These are phyloP conservation scores for Larix kaempferi DNA, from an alignment of 75 land plant species.

Conservation along the genomic window DNA sequence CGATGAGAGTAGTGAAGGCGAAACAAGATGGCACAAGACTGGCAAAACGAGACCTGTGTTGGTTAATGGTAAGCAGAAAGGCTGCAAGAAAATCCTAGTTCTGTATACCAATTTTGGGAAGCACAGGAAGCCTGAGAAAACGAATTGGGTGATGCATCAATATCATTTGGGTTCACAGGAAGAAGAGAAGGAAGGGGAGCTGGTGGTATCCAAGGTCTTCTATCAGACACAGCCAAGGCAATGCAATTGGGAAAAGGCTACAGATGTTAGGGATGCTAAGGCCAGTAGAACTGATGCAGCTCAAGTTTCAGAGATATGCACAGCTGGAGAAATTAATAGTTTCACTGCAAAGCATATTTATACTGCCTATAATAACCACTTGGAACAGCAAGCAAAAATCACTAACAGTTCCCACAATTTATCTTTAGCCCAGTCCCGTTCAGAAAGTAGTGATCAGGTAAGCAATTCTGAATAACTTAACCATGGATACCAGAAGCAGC, in stretches of 20 bases:
- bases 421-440: too few relatives aligned
- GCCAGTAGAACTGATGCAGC: too few relatives aligned
- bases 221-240: slow-evolving; percentile 84
- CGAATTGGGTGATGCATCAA: slow-evolving; percentile 98
- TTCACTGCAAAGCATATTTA: too few relatives aligned
- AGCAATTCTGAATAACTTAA: too few relatives aligned
- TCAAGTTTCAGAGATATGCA: too few relatives aligned
- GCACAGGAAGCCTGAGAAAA: slow-evolving; percentile 81
- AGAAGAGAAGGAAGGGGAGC: slow-evolving; percentile 92
- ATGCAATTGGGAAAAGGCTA: slow-evolving; percentile 21
- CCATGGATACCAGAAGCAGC: too few relatives aligned
- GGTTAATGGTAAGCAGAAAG: slow-evolving; percentile 50
- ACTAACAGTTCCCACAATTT: too few relatives aligned
- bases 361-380: too few relatives aligned
- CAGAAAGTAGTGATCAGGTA: too few relatives aligned
- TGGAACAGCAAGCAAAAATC: too few relatives aligned
- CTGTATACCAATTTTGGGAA: slow-evolving; percentile 81
- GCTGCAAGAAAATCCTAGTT: slow-evolving; percentile 90
- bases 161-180: slow-evolving; percentile 80
- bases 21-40: slow-evolving; percentile 96
- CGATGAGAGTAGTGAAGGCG: slow-evolving; percentile 64
- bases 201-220: slow-evolving; percentile 90
- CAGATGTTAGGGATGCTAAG: background rate
- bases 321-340: too few relatives aligned
- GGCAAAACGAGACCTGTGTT: slow-evolving; percentile 86